Evolutionary conservation across 2,329 filamentous ascomycete species (phyloP).

Genomic region (Knufia fluminis): DNA sequence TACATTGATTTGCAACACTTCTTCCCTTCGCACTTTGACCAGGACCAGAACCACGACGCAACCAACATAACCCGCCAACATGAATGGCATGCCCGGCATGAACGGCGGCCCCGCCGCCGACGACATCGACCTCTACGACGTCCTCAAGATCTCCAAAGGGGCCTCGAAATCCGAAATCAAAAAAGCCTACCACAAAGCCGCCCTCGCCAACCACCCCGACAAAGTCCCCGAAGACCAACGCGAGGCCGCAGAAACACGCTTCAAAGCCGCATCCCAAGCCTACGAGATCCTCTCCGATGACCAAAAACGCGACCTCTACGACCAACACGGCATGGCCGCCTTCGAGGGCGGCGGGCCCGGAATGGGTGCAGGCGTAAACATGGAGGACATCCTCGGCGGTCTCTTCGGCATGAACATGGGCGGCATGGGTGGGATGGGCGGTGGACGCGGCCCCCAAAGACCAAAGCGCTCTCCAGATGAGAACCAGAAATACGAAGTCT

Average conservation of each 20-base stretch:
- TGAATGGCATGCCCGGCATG: slow-evolving; percentile 7
- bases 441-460: slow-evolving; percentile 44
- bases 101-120: slow-evolving; percentile 7
- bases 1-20: too few relatives aligned
- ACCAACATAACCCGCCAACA: neutral
- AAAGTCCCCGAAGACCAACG: slow-evolving; percentile 84
- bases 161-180: slow-evolving; percentile 22
- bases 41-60: neutral
- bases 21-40: neutral
- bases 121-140: slow-evolving; percentile 22
- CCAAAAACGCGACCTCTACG: slow-evolving; percentile 83
- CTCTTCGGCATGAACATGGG: slow-evolving; percentile 53
- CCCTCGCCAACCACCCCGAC: slow-evolving; percentile 86
- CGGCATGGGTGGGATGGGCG: slow-evolving; percentile 45
- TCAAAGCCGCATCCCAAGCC: slow-evolving; percentile 86
- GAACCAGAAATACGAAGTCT: slow-evolving; percentile 83
- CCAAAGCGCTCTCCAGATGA: slow-evolving; percentile 70
- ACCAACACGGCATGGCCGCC: slow-evolving; percentile 88
- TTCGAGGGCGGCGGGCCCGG: slow-evolving; percentile 66
- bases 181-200: slow-evolving; percentile 83
- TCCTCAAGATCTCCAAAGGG: slow-evolving; percentile 57
- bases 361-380: slow-evolving; percentile 67
- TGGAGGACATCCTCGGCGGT: slow-evolving; percentile 68
- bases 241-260: slow-evolving; percentile 75
- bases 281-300: slow-evolving; percentile 98